Evolutionary conservation across 129 eudicot genomes (phyloP), one percentile per base, ranked within the genome.

Genomic region (Helichrysum umbraculigerum): DNA sequence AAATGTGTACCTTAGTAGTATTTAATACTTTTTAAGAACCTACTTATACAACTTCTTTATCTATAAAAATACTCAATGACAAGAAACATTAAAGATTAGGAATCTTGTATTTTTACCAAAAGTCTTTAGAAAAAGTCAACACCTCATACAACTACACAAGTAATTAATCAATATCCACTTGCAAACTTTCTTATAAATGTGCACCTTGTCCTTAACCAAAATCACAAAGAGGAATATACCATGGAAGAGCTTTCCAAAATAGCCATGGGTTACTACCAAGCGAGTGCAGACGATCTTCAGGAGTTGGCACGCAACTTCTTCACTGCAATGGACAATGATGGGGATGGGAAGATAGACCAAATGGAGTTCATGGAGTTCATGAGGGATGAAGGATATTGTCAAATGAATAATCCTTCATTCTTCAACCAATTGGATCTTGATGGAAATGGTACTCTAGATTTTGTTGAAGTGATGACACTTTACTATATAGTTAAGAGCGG

Each of bases 401-500:
- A 79, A 32, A 70, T 83, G 78, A 68, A 22, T 0, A 71, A 25
- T 14, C 28, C 64, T 1, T 64, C 61, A 8, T 83, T 88, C 28
- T 88, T 88, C 42, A 44, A 78, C 9, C 80, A 75, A 52, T 29
- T 85, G 11, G 92, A 85, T 73, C 72, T 3, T 9, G 84, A 83
- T 21, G 60, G 39, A 0, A 78, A 80, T 51, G 82, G 82, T 4
- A 81, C 77, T 11, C 82, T 85, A 15, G 89, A 85, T 69, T 85
- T 85, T 68, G 54, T 9, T 6, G 92, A 85, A 47, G 87, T 88
- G 17, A 77, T 85, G 89, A 78, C 85, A 3, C 64, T 88, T 1
- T 88, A 77, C 81, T 88, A 85, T 57, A 85, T 85, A 39, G 68
- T 85, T 25, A 88, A 78, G 56, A 88, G 86, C 34, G 79, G 89